These are phyloP conservation scores for Phyllosticta citrichinensis DNA, from an alignment of 2,329 filamentous ascomycete species.

Conservation along the genomic window DNA sequence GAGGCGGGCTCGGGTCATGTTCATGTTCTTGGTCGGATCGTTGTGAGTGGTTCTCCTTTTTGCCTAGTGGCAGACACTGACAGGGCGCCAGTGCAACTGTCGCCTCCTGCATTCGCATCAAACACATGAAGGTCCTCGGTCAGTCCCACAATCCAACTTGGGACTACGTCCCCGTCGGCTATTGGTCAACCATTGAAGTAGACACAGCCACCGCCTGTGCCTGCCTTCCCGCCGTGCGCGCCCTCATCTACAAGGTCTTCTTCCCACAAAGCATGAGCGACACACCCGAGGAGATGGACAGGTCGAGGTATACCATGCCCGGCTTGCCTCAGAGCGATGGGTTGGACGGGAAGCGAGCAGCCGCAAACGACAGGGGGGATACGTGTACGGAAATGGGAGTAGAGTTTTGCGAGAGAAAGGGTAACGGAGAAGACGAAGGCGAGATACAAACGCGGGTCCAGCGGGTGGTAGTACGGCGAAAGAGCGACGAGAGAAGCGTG, in stretches of 20 bases:
- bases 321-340: background rate
- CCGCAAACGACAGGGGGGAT: background rate
- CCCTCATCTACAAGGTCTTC: slow-evolving; percentile 11
- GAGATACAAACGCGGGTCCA: background rate
- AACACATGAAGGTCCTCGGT: slow-evolving; percentile 34
- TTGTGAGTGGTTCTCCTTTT: slow-evolving; percentile 22
- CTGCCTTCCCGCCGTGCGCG: slow-evolving; percentile 22
- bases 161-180: slow-evolving; percentile 24
- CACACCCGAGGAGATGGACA: background rate
- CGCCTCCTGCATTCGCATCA: slow-evolving; percentile 34
- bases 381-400: background rate
- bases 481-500: background rate
- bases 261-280: background rate
- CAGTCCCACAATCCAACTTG: slow-evolving; percentile 31
- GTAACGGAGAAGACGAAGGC: background rate
- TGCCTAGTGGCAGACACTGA: background rate
- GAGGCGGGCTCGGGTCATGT: slow-evolving; percentile 25
- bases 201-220: slow-evolving; percentile 28
- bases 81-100: slow-evolving; percentile 29
- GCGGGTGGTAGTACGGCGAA: background rate
- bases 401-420: background rate
- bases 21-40: slow-evolving; percentile 28
- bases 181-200: slow-evolving; percentile 28
- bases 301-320: background rate
- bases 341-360: background rate